A percentile compares a stretch with the other conserved stretches of the same genome.
Conservation (phyloP, 352 stramenopile species). For the Phytophthora agathidicida region DNA sequence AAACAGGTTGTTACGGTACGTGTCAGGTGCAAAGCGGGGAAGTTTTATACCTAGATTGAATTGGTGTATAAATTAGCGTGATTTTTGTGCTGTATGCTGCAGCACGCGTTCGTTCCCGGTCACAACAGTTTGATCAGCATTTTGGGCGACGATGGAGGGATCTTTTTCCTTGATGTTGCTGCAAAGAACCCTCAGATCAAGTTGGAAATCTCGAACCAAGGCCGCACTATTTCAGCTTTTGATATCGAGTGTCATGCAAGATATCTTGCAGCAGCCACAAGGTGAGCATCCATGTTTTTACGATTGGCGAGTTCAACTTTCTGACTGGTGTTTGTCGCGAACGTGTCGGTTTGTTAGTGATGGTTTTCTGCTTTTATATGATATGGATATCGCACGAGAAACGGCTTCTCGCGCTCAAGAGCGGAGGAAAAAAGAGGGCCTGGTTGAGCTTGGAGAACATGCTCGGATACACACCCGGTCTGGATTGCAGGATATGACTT, state of each 20-base stretch:
- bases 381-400: constrained; percentile 78
- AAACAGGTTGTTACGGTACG: constrained; percentile 68
- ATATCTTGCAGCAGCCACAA: constrained; percentile 70
- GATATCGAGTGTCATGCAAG: constrained; percentile 73
- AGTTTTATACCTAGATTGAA: neutral
- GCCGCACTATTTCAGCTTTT: constrained; percentile 60
- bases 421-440: constrained; percentile 44
- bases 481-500: constrained; percentile 27
- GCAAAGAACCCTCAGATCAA: constrained; percentile 75
- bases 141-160: constrained; percentile 63
- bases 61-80: neutral
- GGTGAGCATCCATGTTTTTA: constrained; percentile 36
- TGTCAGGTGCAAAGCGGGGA: neutral
- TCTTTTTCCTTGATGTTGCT: constrained; percentile 80
- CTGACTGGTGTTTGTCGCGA: neutral
- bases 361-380: constrained; percentile 79
- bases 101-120: constrained; percentile 76
- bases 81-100: constrained; percentile 1
- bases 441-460: constrained; percentile 51
- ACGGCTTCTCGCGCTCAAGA: constrained; percentile 49
- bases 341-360: constrained; percentile 67
- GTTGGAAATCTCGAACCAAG: constrained; percentile 67
- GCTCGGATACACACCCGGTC: constrained; percentile 47
- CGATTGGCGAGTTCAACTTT: neutral
- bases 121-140: constrained; percentile 67